Percentiles rank a stretch among this genome's conserved stretches.
Evolutionary conservation across 495 filamentous ascomycete genomes (phyloP).

Genomic region (Hypomontagnella monticulosa): DNA sequence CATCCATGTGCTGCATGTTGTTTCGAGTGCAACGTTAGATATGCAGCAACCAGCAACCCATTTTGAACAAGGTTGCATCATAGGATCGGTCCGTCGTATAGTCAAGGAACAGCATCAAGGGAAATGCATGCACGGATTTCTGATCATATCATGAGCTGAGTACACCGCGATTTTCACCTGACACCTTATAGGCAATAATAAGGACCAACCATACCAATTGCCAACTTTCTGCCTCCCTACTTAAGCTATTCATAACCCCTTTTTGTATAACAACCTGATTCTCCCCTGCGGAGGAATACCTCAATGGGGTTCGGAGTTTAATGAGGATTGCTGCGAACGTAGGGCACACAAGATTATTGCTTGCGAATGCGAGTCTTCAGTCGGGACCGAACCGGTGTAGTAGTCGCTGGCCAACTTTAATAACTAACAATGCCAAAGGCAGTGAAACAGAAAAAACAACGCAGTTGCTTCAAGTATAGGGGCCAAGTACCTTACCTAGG

Average conservation of each 20-base stretch:
- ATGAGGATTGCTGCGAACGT: slow-evolving; percentile 8
- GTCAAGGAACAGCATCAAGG: slow-evolving; percentile 13
- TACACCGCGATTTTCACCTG: slow-evolving; percentile 6
- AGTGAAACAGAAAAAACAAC: background rate
- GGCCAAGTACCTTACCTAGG: background rate
- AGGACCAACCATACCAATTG: slow-evolving; percentile 1
- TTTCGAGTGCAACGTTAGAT: slow-evolving; percentile 26
- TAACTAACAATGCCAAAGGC: background rate
- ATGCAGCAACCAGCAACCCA: slow-evolving; percentile 20
- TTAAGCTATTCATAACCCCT: background rate
- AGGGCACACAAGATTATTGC: background rate
- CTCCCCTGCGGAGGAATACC: background rate
- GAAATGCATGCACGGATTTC: slow-evolving; percentile 16
- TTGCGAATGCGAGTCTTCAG: background rate
- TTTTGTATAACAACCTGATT: slow-evolving; percentile 10
- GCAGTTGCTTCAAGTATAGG: background rate
- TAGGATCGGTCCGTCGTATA: slow-evolving; percentile 35
- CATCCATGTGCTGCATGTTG: slow-evolving; percentile 18
- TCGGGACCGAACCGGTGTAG: slow-evolving; percentile 2
- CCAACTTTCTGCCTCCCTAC: background rate
- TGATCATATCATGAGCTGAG: slow-evolving; percentile 28
- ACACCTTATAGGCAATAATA: slow-evolving; percentile 4
- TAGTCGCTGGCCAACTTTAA: too few relatives aligned
- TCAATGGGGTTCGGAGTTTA: background rate
- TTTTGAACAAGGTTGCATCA: slow-evolving; percentile 23